A percentile compares a stretch with the other conserved stretches of the same genome.
These are phyloP conservation scores for Chamaenerion angustifolium DNA, from an alignment of 345 rosid species.

Conservation along the genomic window DNA sequence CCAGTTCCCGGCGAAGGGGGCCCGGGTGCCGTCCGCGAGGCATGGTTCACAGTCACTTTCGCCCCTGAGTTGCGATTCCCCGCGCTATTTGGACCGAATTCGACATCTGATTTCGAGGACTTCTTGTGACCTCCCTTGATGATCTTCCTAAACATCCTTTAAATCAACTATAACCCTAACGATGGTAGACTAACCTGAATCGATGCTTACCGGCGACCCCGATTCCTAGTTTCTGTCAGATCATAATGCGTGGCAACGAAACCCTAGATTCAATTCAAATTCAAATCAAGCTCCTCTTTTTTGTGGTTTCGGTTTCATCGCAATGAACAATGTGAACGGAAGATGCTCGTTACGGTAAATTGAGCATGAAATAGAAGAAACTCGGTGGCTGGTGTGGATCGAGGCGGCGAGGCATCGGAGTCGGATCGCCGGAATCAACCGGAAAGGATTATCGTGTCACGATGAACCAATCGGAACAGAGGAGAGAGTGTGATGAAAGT, in stretches of 20 bases:
- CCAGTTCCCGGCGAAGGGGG: constrained; percentile 12
- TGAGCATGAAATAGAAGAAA: neutral
- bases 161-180: constrained; percentile 5
- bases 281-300: too few species aligned
- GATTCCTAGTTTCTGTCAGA: neutral
- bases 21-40: constrained; percentile 32
- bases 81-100: constrained; percentile 13
- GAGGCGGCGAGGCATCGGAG: constrained; percentile 2
- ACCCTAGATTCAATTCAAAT: neutral
- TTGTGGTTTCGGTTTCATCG: too few species aligned
- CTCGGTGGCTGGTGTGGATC: neutral
- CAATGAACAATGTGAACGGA: neutral
- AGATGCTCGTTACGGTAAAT: neutral
- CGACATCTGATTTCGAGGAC: constrained; percentile 52
- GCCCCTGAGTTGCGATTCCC: constrained; percentile 10
- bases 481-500: neutral
- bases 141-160: constrained; percentile 64
- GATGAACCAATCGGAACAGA: constrained; percentile 1
- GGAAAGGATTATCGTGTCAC: neutral
- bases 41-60: constrained; percentile 55
- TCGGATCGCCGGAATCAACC: constrained; percentile 1
- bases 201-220: too few species aligned
- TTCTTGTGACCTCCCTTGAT: constrained; percentile 62
- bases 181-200: neutral
- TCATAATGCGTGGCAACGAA: neutral